Base-by-base conservation (phyloP, 441 rosid genomes). In the Syzygium malaccense region DNA sequence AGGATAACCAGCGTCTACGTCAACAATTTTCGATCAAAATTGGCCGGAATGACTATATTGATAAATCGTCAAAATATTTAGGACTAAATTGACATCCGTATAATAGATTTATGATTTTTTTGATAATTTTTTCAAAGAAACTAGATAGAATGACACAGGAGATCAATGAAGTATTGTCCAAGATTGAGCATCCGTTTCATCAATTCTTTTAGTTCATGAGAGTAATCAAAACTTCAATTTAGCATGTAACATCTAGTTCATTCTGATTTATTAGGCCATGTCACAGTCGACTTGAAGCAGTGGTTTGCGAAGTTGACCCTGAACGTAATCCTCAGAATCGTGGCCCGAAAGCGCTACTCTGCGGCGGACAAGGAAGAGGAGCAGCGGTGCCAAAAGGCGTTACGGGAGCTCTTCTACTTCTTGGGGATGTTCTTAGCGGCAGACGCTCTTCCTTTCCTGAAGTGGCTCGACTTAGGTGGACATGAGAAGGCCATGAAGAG, bases 401-500 rank as follows among this genome's bases (percentile, higher is more conserved):
- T 90, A 80, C 89, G 93, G 71, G 93, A 92, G 20, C 88, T 90
- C 48, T 90, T 94, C 26, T 86, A 60, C 28, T 87, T 92, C 55
- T 30, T 48, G 3, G 93, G 95, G 54, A 2, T 66, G 48, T 91
- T 85, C 86, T 89, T 93, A 28, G 41, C 89, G 53, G 88, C 93
- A 37, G 96, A 95, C 87, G 94, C 90, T 5, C n/a, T 95, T 26
- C 95, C 94, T 8, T 91, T 89, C 90, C 92, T 30, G 92, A 94
- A 57, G 13, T 92, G 94, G 54, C 71, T 95, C 57, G 95, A 94
- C 88, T 45, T 91, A 62, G 91, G 88, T 86, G 97, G 96, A 23
- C 91, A 92, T 86, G 93, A 94, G 87, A 95, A 41, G 91, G 94
- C 92, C 68, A 95, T 95, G 97, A 96, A 94, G 91, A 91, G 89